Conservation (phyloP, 1,284 basidiomycete species). For the Pseudozyma tsukubaensis region DNA sequence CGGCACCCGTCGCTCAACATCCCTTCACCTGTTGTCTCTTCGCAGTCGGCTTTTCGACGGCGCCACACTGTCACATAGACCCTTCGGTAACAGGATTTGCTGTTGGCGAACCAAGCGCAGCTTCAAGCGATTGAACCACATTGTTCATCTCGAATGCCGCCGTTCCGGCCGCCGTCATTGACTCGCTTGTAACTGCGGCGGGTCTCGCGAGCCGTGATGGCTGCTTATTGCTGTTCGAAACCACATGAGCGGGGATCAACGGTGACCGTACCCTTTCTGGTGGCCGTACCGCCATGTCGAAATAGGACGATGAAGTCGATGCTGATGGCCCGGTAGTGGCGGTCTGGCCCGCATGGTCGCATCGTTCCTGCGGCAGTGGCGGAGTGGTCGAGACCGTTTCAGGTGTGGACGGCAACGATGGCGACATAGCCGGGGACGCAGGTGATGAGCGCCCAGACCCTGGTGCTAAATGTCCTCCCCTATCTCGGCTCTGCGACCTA, state of each 20-base stretch:
- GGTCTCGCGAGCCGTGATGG: slow-evolving; percentile 10
- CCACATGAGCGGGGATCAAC: slow-evolving; percentile 30
- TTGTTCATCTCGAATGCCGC: slow-evolving; percentile 11
- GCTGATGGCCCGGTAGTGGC: not conserved
- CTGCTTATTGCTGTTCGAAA: not conserved
- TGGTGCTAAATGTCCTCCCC: not conserved
- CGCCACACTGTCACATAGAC: too few relatives aligned
- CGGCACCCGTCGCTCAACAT: too few relatives aligned
- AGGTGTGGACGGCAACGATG: slow-evolving; percentile 22
- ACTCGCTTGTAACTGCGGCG: slow-evolving; percentile 1
- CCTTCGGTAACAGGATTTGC: not conserved
- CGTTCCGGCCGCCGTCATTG: not conserved
- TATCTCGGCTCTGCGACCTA: slow-evolving; percentile 21
- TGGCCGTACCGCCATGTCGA: slow-evolving; percentile 13
- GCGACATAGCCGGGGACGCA: slow-evolving; percentile 21
- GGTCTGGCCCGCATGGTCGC: not conserved
- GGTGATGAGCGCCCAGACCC: slow-evolving; percentile 31
- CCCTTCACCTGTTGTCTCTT: too few relatives aligned
- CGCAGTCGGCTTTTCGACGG: too few relatives aligned
- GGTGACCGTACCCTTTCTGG: slow-evolving; percentile 35
- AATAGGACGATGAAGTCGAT: slow-evolving; percentile 15
- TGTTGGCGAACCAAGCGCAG: slow-evolving; percentile 14
- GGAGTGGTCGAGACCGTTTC: slow-evolving; percentile 18
- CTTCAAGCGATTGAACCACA: slow-evolving; percentile 22
- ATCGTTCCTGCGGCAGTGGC: slow-evolving; percentile 15